Base-by-base conservation (phyloP, 2,329 filamentous ascomycete genomes). In the Torrubiellomyces zombiae region DNA sequence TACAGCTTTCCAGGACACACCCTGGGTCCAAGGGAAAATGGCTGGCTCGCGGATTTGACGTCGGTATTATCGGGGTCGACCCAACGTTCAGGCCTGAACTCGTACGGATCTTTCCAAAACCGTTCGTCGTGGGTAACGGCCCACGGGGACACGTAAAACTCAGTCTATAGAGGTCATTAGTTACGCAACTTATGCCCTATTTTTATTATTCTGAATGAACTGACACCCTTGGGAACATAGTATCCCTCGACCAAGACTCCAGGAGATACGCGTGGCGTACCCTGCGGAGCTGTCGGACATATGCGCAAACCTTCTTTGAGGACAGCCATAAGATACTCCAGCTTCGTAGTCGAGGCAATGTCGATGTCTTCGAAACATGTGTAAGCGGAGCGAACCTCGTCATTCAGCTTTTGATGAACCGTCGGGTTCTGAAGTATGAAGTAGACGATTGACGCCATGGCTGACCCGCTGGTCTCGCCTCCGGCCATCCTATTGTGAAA, bases 11-110 rank as follows among this genome's bases (percentile, higher is more conserved):
- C 21, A 7, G n/a, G 7, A 13, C 21, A 23, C 8, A 7, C 21
- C 5, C 21, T 8, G 16, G 21, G 21, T n/a, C 21, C 21, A 14
- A 15, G n/a, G 13, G 21, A 23, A 23, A 23, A 23, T 23, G 21
- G 21, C 21, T 23, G 21, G 21, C 21, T 23, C 5, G 12, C 12
- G 7, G 5, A 6, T n/a, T 6, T 23, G 21, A 6, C 13, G 6
- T 23, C 21, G 9, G 10, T 23, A 14, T 9, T 14, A n/a, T 13
- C 21, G 6, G 5, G 6, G 5, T 15, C 21, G 8, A 23, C 7
- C 21, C 21, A 23, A 5, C 21, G 7, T n/a, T 23, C 21, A 5
- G 21, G 21, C 21, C 6, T 13, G 12, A 23, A 23, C 8, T 9
- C 13, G 7, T 23, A 6, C 7, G 21, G 21, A 6, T 23, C 14